Base-by-base conservation (phyloP, 1,284 basidiomycete genomes). In the Naganishia sp. region DNA sequence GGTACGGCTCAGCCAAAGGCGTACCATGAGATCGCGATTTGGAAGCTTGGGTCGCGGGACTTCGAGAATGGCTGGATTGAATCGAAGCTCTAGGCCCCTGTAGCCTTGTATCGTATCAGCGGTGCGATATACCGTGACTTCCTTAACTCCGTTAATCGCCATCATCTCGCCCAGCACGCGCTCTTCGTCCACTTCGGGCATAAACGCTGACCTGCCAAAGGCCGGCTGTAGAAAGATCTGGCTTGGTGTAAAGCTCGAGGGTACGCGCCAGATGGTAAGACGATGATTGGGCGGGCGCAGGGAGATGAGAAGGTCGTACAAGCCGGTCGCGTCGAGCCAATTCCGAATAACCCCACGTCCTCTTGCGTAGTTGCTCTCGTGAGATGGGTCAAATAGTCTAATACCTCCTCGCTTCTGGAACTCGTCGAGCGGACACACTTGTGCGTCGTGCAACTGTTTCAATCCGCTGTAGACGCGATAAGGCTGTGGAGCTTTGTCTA, bases 181-280 rank as follows among this genome's bases (percentile, higher is more conserved):
- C 11, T 61, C 59, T 15, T 61, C 59, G 36, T 61, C 59, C 15
- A 28, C 33, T 44, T 61, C 59, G 23, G 59, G 48, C 21, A 61
- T 36, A n/a, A 61, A 61, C 11, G 59, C 59, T 25, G 59, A 52
- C 43, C 59, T 61, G 7, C 48, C 59, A 52, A 61, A 61, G 13
- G 59, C 59, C 48, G 59, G 59, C n/a, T 61, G 59, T 23, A 61
- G 59, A 48, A 61, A 61, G 49, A 61, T 36, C 21, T 61, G 59
- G 23, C 59, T 61, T 5, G 59, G 59, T n/a, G 59, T 61, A n/a
- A 61, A 61, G 21, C 48, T 61, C 42, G 59, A 61, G 42, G 59
- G 59, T 23, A 61, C 59, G 13, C 59, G 59, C 59, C 59, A 61
- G 36, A 61, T 61, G 16, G 59, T 61, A 25, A 61, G 59, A 6